Base-by-base conservation (phyloP, 768 basidiomycete species). In the Sporobolomyces phaffii region DNA sequence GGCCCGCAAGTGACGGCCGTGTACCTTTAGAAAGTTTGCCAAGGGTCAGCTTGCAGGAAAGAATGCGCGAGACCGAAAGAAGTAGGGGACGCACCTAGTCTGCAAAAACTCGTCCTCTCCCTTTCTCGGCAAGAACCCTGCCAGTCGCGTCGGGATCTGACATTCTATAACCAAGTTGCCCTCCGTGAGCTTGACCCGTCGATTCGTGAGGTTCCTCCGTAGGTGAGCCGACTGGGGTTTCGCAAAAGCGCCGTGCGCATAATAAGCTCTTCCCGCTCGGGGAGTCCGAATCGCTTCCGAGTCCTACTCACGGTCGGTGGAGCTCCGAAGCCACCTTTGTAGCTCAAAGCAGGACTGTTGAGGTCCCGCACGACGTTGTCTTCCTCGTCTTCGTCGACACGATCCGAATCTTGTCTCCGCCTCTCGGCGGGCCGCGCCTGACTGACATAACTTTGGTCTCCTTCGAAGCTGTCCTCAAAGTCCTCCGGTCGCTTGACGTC, bases 1-100 rank as follows among this genome's bases (percentile, higher is more conserved):
- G 93, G 92, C 75, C 92, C 91, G 76, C 91, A 91, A 14, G 91
- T 96, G 8, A 93, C 88, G 0, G 90, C 91, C 8, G 92, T 91
- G 70, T 81, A 81, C 38, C 65, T 65, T 26, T 22, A 20, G 34
- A 4, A 8, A 9, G 29, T 49, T 15, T 8, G 34, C 1, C 61
- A 8, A 26, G 40, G 28, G 20, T n/a, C 36, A 74, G 75, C 76
- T 59, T 72, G 70, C 7, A 73, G 73, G 52, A 77, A 77, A 2
- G n/a, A 45, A n/a, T 51, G 40, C 4, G 15, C 7, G 31, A 43
- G 15, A 50, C 5, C 22, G 31, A 57, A 36, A 15, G 40, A 38
- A 41, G 24, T 28, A 10, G 31, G 20, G 43, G 14, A 53, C 73
- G 76, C 13, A 91, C 64, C 88, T 81, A 28, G 86, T 84, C 75